These are phyloP conservation scores for Coniochaeta ligniaria DNA, from an alignment of 2,329 filamentous ascomycete species.

Conservation along the genomic window DNA sequence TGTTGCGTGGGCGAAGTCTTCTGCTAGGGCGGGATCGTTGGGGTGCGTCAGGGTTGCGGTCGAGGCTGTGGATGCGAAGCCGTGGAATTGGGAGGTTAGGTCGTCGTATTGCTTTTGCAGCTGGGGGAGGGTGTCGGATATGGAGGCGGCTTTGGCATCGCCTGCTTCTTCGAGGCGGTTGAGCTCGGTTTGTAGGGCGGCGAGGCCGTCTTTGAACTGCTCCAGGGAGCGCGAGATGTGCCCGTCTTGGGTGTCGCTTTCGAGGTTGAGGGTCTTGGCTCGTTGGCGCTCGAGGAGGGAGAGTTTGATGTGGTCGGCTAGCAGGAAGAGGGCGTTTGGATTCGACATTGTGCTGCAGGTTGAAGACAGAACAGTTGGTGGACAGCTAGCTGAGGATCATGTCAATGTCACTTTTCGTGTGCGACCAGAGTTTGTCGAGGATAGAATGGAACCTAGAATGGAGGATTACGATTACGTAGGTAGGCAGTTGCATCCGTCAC, in stretches of 20 bases:
- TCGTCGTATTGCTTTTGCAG: slow-evolving; percentile 71
- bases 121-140: slow-evolving; percentile 58
- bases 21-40: slow-evolving; percentile 55
- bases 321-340: slow-evolving; percentile 75
- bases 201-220: slow-evolving; percentile 74
- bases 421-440: neutral
- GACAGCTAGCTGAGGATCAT: neutral
- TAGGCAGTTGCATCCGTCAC: neutral
- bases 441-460: neutral
- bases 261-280: slow-evolving; percentile 71
- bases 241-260: slow-evolving; percentile 74
- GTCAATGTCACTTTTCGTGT: neutral
- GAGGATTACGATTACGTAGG: neutral
- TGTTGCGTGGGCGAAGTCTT: slow-evolving; percentile 58
- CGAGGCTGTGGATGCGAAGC: slow-evolving; percentile 45
- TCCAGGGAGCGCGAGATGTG: slow-evolving; percentile 86
- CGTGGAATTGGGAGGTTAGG: slow-evolving; percentile 73
- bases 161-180: slow-evolving; percentile 55
- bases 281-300: slow-evolving; percentile 88
- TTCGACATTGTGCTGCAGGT: slow-evolving; percentile 37
- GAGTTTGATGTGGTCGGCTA: slow-evolving; percentile 95
- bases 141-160: slow-evolving; percentile 48
- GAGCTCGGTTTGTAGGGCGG: slow-evolving; percentile 57
- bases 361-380: neutral
- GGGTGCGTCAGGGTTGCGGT: slow-evolving; percentile 48